Evolutionary conservation across 768 basidiomycete genomes (phyloP), one percentile per base, ranked within the genome.

Genomic region (Cyathus striatus): DNA sequence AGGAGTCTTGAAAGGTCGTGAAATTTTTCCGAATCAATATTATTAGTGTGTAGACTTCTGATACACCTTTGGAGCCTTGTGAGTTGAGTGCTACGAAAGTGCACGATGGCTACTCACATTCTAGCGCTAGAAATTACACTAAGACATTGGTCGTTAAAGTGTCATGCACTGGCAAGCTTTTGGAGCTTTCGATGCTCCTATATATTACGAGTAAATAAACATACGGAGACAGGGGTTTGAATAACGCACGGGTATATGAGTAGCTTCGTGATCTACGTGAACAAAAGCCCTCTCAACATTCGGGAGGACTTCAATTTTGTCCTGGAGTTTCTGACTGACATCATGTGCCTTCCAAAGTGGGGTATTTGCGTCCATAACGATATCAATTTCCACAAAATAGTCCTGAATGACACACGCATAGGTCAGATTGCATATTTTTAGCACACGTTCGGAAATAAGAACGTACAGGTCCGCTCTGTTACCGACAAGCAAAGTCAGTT

Each of bases 301-400:
- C 2, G 92, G 90, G 27, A 96, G 67, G 13, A 80, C 76, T 58
- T 96, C 93, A 37, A 96, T 81, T 64, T 86, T 90, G 57, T 92
- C 90, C 56, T 92, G 90, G 14, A 92, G 64, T 48, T 83, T 73
- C 61, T 92, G 89, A 52, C 85, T 85, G 46, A 90, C 56, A 59
- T 92, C 90, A 57, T 92, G 90, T 16, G 90, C 89, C 60, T 83
- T 84, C 83, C 86, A 90, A 1, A 98, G 68, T 0, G 92, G 90
- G 20, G 92, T 96, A 44, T 80, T 79, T 7, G 84, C 85, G 47
- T 83, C 76, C 85, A 97, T 89, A 33, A 97, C 94, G 36, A 97
- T 78, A 60, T 99, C 96, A 12, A 98, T 75, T 63, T 98, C 96
- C 35, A 97, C 93, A 57, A 93, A 89, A 57, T 92, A 95, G 46